Conservation (phyloP, 768 basidiomycete genomes). For the Mycena metata region DNA sequence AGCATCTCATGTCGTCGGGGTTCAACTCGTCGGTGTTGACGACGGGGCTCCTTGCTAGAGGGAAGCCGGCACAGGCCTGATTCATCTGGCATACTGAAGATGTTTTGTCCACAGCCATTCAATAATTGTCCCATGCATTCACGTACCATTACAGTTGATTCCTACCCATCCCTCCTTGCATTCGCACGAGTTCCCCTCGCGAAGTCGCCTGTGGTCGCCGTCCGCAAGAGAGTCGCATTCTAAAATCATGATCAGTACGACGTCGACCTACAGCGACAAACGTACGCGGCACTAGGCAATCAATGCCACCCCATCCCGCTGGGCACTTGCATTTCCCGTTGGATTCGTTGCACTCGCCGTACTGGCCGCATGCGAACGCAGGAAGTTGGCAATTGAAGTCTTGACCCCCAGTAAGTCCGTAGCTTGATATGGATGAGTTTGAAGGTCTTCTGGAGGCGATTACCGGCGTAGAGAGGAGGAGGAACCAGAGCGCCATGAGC, state of each 20-base stretch:
- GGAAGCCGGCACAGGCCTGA: conserved; percentile 83
- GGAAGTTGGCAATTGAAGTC: conserved; percentile 94
- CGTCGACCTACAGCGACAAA: conserved; percentile 27
- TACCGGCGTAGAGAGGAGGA: conserved; percentile 23
- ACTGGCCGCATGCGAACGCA: conserved; percentile 93
- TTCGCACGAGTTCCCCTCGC: conserved; percentile 83
- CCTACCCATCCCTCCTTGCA: conserved; percentile 97
- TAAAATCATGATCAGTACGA: conserved; percentile 46
- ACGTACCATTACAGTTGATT: conserved; percentile 95
- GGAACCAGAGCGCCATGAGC: conserved; percentile 33
- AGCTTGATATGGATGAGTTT: conserved; percentile 35
- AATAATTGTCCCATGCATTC: neutral
- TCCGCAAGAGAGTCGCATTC: conserved; percentile 97
- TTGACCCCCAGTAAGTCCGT: conserved; percentile 35
- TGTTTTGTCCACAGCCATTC: neutral
- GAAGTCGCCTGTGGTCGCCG: conserved; percentile 84
- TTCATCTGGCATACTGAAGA: conserved; percentile 87
- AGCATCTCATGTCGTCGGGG: conserved; percentile 87
- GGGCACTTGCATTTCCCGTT: conserved; percentile 98
- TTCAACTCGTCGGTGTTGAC: conserved; percentile 54
- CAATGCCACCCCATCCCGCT: conserved; percentile 97
- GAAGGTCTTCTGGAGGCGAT: conserved; percentile 15
- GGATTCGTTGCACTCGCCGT: conserved; percentile 89
- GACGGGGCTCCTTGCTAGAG: conserved; percentile 62
- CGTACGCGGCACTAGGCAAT: conserved; percentile 93